Base-by-base conservation (phyloP, 2,329 filamentous ascomycete species). In the Xylaria sp. region DNA sequence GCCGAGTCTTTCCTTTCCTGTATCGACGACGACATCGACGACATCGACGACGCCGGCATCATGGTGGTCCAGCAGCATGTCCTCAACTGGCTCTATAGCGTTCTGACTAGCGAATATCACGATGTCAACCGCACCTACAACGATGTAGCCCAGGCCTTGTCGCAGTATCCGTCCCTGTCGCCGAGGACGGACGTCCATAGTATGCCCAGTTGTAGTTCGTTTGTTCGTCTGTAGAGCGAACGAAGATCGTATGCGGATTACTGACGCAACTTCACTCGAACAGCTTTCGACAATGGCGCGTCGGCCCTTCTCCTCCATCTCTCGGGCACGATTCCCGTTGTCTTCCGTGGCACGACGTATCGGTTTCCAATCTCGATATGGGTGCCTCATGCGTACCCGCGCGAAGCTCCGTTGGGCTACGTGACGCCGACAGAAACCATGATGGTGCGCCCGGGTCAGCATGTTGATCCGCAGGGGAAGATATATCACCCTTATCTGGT, bases 401-500 rank as follows among this genome's bases (percentile, higher is more conserved):
- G 85, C 63, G 91, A 96, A 69, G 82, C 91, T 0, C 94, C 94
- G 1, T 82, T 97, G 52, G 85, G 89, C 60, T 97, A 96, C 73
- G 91, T 97, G 48, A 92, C 87, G 5, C 92, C 94, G 2, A 91
- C 90, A 4, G 88, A 90, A 65, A 89, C 86, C 64, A 97, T 99
- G 91, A 77, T 89, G 65, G 88, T 99, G 48, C 84, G 93, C 18
- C 91, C 92, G 0, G 94, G 94, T 0, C 94, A 99, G 72, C 92
- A 99, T 78, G 92, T 99, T 61, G 92, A 94, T 70, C 87, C 90
- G 4, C 93, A 97, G 70, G 94, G 94, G 30, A 88, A 90, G 72
- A 85, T 97, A 64, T 99, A 97, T 73, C 94, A 99, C 73, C 94
- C 94, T 44, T 99, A 97, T 73, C 79, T 99, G 52, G 90, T 91